These are phyloP conservation scores for Monosporascus sp. DNA, from an alignment of 2,329 filamentous ascomycete species.

Conservation along the genomic window DNA sequence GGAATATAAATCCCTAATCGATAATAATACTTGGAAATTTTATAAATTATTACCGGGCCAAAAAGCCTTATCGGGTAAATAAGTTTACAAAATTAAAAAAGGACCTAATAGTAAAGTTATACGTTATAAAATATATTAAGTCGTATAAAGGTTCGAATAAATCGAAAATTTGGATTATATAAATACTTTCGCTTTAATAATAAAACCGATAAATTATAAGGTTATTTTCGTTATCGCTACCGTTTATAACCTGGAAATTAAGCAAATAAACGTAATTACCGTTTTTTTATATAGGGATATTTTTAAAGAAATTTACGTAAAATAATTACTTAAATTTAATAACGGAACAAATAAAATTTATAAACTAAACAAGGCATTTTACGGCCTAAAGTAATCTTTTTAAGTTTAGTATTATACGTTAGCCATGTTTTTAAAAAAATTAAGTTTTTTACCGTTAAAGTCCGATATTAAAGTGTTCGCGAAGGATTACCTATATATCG, in stretches of 20 bases:
- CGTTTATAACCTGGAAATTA: slow-evolving; percentile 4
- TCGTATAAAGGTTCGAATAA: background rate
- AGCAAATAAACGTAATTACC: slow-evolving; percentile 12
- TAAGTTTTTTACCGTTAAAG: too few species aligned
- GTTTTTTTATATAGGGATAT: too few species aligned
- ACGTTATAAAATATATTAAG: background rate
- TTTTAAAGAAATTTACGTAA: too few species aligned
- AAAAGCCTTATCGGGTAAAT: background rate
- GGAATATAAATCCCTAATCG: slow-evolving; percentile 5
- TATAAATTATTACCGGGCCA: background rate
- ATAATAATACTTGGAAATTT: slow-evolving; percentile 2
- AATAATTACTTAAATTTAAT: slow-evolving; percentile 4
- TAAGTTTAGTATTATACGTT: slow-evolving; percentile 8
- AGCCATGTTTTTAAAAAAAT: slow-evolving; percentile 1
- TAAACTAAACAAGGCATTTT: too few species aligned
- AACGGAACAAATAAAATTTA: slow-evolving; percentile 5
- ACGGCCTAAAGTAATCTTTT: too few species aligned
- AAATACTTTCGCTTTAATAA: slow-evolving; percentile 6
- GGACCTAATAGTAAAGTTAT: background rate
- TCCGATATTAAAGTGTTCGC: too few species aligned
- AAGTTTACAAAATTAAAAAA: background rate
- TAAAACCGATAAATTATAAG: too few species aligned
- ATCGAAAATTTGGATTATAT: background rate
- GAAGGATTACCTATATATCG: too few species aligned
- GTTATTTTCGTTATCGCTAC: slow-evolving; percentile 3